Evolutionary conservation across 2,329 filamentous ascomycete species (phyloP).

Genomic region (Plectosphaerella cucumerina): DNA sequence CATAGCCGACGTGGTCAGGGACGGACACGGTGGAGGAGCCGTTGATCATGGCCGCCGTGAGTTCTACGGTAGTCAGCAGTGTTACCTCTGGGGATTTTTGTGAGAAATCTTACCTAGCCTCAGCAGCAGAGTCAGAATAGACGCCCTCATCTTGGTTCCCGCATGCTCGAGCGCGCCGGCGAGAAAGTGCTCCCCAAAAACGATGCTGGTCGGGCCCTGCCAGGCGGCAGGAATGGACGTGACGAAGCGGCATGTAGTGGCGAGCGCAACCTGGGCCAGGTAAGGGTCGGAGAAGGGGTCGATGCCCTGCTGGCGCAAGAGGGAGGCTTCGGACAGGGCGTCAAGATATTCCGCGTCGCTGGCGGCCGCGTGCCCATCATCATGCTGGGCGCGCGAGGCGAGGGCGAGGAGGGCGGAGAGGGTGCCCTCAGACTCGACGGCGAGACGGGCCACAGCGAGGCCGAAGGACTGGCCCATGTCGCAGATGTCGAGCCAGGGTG

Average conservation of each 20-base stretch:
- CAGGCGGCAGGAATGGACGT: constrained; percentile 3
- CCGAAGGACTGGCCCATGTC: constrained; percentile 36
- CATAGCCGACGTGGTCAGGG: constrained; percentile 15
- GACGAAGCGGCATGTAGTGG: constrained; percentile 5
- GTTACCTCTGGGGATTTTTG: background rate
- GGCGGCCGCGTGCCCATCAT: background rate
- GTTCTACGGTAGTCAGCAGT: constrained; percentile 12
- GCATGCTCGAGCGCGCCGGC: background rate
- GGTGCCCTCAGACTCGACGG: constrained; percentile 17
- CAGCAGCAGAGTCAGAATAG: constrained; percentile 15
- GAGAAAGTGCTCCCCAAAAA: constrained; percentile 5
- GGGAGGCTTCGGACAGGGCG: background rate
- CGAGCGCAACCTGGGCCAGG: constrained; percentile 3
- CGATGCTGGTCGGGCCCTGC: background rate
- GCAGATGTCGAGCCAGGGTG: constrained; percentile 40
- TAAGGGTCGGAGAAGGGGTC: constrained; percentile 3
- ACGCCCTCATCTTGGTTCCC: constrained; percentile 5
- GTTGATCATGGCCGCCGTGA: constrained; percentile 22
- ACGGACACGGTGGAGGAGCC: constrained; percentile 17
- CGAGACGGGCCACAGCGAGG: constrained; percentile 26
- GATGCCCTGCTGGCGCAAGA: background rate
- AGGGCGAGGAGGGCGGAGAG: constrained; percentile 20
- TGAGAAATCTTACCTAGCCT: constrained; percentile 16
- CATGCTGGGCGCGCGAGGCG: constrained; percentile 5
- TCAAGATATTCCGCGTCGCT: constrained; percentile 4